Evolutionary conservation across 1,284 basidiomycete species (phyloP), one percentile per base, ranked within the genome.

Genomic region (Ceratorhiza oryzae-sativae): DNA sequence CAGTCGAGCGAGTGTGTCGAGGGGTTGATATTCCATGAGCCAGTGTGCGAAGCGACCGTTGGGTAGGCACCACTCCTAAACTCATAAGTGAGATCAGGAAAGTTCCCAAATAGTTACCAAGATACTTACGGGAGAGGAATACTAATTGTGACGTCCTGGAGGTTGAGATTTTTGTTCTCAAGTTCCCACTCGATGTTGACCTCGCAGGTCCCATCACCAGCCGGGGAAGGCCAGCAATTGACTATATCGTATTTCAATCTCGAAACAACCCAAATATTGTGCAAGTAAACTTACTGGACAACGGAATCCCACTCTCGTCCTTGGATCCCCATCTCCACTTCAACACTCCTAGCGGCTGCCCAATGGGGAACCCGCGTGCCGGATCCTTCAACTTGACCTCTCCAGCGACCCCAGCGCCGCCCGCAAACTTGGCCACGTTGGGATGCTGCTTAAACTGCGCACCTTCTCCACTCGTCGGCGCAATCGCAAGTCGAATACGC

Each of bases 111-210:
- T 48, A 25, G 34, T n/a, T 45, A 51, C 48, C 70, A 39, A 45
- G 55, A 8, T 13, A 86, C 91, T 79, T 81, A 94, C 87, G 95
- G 95, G 59, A 98, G 87, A 30, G 97, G 96, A 76, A 98, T 96
- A 67, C 91, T 90, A 75, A 98, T 94, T 76, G 90, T 86, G 39
- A 97, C 87, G 78, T 97, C 93, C 78, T 92, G 88, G 2, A 98
- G 84, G 0, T 88, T 86, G 71, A 97, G 81, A 73, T 87, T 87
- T 75, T 90, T 88, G 73, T 94, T 91, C 79, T 97, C 94, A 58
- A 98, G 90, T 80, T 98, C 95, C 80, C 97, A 99, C 81, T 98
- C 97, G 77, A 98, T 93, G 79, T 92, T 97, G 71, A 98, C 94
- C 76, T 97, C 95, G 76, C 90, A 93, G 0, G 90, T 90, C 30